Evolutionary conservation across 2,329 filamentous ascomycete genomes (phyloP).

Genomic region (Orbilia brochopaga): DNA sequence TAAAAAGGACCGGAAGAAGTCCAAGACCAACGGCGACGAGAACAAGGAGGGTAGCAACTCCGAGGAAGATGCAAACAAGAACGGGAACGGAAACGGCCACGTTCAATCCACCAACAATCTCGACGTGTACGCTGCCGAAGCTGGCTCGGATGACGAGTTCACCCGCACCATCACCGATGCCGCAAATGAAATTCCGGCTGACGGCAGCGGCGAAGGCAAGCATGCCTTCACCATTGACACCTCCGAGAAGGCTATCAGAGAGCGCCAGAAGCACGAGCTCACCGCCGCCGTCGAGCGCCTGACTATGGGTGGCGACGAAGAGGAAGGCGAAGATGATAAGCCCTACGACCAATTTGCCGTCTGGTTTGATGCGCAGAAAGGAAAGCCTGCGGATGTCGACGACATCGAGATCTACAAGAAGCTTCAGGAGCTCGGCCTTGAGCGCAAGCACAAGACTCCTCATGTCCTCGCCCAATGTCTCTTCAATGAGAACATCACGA

Average conservation of each 20-base stretch:
- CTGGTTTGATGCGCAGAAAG: conserved; percentile 78
- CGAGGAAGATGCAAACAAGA: conserved; percentile 67
- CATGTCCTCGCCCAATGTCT: conserved; percentile 90
- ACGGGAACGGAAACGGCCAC: conserved; percentile 64
- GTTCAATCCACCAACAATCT: conserved; percentile 59
- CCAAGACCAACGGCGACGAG: conserved; percentile 66
- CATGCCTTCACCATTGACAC: conserved; percentile 97
- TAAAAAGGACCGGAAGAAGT: conserved; percentile 90
- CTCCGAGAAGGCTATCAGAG: conserved; percentile 92
- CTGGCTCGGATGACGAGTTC: conserved; percentile 88
- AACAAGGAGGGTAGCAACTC: conserved; percentile 57
- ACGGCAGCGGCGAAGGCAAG: conserved; percentile 67
- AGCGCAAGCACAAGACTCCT: conserved; percentile 90
- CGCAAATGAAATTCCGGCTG: conserved; percentile 72
- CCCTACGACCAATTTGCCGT: conserved; percentile 88
- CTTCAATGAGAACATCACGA: conserved; percentile 84
- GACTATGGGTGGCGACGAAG: conserved; percentile 72
- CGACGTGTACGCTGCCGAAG: conserved; percentile 66
- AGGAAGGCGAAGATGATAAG: conserved; percentile 79
- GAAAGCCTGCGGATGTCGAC: conserved; percentile 75
- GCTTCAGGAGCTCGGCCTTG: conserved; percentile 93
- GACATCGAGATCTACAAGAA: conserved; percentile 94
- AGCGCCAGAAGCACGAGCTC: conserved; percentile 81
- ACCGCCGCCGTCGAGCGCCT: conserved; percentile 95
- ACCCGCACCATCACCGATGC: conserved; percentile 75